Percentiles rank a stretch among this genome's conserved stretches.
phyloP scores from a whole-genome alignment of 1,139 yeast genomes.

The Candida sanyaensis region DNA sequence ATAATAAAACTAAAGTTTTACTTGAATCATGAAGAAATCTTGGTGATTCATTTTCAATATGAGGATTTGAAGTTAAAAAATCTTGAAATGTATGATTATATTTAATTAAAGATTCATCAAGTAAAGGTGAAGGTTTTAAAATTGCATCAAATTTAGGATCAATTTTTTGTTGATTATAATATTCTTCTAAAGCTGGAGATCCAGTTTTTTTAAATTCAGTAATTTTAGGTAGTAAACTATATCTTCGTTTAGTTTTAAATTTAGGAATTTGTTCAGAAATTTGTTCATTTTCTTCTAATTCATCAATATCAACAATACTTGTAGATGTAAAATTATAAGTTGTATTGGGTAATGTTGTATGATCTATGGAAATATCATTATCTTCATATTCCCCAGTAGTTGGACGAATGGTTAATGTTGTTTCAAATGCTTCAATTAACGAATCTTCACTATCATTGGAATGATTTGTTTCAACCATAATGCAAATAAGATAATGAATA shows the following conservation, averaged over 20 bases:
- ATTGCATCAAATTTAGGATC: slow-evolving; percentile 27
- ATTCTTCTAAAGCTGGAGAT: slow-evolving; percentile 18
- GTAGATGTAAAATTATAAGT: slow-evolving; percentile 26
- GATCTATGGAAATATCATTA: slow-evolving; percentile 46
- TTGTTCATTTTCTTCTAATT: slow-evolving; percentile 35
- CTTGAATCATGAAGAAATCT: slow-evolving; percentile 45
- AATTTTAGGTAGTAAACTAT: slow-evolving; percentile 28
- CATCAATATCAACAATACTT: slow-evolving; percentile 35
- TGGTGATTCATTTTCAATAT: slow-evolving; percentile 53
- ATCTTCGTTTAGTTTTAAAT: slow-evolving; percentile 33
- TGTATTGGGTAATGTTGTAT: slow-evolving; percentile 36
- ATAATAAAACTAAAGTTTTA: slow-evolving; percentile 54
- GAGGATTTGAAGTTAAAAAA: slow-evolving; percentile 56
- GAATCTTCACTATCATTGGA: slow-evolving; percentile 47
- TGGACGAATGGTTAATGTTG: slow-evolving; percentile 47
- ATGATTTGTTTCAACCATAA: slow-evolving; percentile 8
- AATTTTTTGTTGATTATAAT: slow-evolving; percentile 14
- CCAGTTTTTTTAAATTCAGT: slow-evolving; percentile 15
- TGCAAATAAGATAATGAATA: background rate
- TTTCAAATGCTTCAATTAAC: slow-evolving; percentile 49
- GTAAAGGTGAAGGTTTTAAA: slow-evolving; percentile 33
- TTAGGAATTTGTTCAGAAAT: slow-evolving; percentile 39
- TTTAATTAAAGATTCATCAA: slow-evolving; percentile 37
- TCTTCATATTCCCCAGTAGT: slow-evolving; percentile 39
- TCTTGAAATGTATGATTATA: slow-evolving; percentile 47